These are phyloP conservation scores for Eucalyptus sideroxylon DNA, from an alignment of 345 rosid species.

Conservation along the genomic window DNA sequence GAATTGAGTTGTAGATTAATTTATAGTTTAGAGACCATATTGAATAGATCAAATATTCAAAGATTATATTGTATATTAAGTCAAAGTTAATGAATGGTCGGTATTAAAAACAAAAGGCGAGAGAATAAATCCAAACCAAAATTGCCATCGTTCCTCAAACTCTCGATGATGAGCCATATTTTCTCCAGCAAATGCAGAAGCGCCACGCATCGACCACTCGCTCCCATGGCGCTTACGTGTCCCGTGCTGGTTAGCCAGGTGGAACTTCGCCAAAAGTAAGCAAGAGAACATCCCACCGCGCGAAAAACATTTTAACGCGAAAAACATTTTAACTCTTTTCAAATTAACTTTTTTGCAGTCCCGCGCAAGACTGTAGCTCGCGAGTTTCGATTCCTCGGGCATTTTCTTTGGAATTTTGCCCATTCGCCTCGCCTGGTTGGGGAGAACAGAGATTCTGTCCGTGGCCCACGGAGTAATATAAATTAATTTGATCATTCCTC, in stretches of 20 bases:
- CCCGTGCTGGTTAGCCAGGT: not conserved
- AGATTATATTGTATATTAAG: no score
- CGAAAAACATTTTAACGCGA: not conserved
- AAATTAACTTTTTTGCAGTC: not conserved
- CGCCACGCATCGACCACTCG: not conserved
- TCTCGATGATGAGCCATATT: not conserved
- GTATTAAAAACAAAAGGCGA: not conserved
- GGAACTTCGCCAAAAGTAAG: not conserved
- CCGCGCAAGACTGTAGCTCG: not conserved
- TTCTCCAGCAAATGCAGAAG: not conserved
- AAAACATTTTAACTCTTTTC: not conserved
- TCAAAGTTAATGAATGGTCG: no score
- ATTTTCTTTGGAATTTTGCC: not conserved
- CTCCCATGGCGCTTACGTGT: not conserved
- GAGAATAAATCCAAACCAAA: not conserved
- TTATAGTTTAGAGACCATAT: no score
- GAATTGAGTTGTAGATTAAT: accelerated
- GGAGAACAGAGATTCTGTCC: not conserved
- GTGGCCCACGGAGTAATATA: not conserved
- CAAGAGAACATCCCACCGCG: not conserved
- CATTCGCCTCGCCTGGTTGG: not conserved
- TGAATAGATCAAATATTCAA: no score
- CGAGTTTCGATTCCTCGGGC: not conserved
- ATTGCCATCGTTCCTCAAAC: not conserved
- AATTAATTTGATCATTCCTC: not conserved